Evolutionary conservation across 257 asterid species (phyloP).

Genomic region (Lycium ferocissimum): DNA sequence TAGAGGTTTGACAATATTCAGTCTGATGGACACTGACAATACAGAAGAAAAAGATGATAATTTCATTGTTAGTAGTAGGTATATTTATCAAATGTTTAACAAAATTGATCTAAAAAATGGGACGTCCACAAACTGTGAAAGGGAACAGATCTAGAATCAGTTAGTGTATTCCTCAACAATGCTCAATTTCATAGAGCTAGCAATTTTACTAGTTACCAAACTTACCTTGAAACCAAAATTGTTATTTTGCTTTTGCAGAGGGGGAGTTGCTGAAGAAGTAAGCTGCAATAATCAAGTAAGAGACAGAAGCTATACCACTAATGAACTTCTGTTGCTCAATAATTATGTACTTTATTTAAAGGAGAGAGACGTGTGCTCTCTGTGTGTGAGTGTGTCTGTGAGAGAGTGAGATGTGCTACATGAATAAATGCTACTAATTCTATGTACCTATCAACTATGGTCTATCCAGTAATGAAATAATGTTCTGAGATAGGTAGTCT

Average conservation of each 20-base stretch:
- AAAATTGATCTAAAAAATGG: not conserved
- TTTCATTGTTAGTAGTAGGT: not conserved
- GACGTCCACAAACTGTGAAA: constrained; percentile 16
- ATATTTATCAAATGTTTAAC: not conserved
- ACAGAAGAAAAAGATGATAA: not conserved
- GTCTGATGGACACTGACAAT: not conserved
- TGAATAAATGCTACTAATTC: constrained; percentile 27
- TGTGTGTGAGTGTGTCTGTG: constrained; percentile 20
- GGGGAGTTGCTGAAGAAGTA: constrained; percentile 26
- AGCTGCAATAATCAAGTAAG: not conserved
- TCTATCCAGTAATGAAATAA: constrained; percentile 20
- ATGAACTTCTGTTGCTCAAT: constrained; percentile 14
- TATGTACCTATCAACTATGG: constrained; percentile 24
- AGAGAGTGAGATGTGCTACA: not conserved
- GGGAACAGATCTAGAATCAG: not conserved
- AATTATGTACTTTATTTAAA: not conserved
- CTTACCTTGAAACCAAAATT: constrained; percentile 5
- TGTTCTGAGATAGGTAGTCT: not conserved
- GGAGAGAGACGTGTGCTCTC: not conserved
- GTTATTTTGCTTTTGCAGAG: not conserved
- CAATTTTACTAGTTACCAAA: not conserved
- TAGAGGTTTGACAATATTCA: too few relatives aligned
- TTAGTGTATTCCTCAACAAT: not conserved
- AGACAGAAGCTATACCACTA: not conserved
- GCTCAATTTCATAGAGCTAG: not conserved